Conservation (phyloP, 148 eudicot species). For the Rhododendron ferrugineum region DNA sequence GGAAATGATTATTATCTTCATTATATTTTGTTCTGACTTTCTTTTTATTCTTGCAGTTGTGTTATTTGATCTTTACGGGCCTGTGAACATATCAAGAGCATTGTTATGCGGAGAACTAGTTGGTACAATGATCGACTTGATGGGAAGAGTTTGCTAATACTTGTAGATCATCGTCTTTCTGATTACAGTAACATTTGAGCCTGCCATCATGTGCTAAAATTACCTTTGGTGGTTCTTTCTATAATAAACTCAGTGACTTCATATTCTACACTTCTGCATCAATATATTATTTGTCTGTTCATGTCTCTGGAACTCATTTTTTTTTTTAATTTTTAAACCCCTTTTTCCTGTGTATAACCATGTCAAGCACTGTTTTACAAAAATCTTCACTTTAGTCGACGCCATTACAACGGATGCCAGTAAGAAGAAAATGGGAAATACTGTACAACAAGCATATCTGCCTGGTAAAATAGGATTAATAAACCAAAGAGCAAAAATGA, state of each 20-base stretch:
- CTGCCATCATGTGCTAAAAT: not conserved
- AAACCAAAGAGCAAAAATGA: too few relatives aligned
- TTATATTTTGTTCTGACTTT: not conserved
- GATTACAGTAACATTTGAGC: not conserved
- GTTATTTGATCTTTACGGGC: conserved; percentile 71
- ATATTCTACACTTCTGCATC: not conserved
- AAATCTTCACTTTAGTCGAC: too few relatives aligned
- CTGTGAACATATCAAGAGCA: conserved; percentile 84
- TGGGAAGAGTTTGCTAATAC: conserved; percentile 50
- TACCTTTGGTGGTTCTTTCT: not conserved
- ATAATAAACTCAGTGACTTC: not conserved
- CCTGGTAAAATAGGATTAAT: too few relatives aligned
- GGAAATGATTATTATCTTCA: not conserved
- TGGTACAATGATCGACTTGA: conserved; percentile 75
- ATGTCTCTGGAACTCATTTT: not conserved
- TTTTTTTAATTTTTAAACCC: not conserved
- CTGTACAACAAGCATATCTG: too few relatives aligned
- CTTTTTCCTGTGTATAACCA: not conserved
- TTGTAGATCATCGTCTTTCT: not conserved
- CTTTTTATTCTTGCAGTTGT: conserved; percentile 43
- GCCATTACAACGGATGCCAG: too few relatives aligned
- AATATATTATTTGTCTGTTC: not conserved
- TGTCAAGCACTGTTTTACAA: not conserved
- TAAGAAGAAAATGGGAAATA: too few relatives aligned
- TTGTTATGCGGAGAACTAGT: conserved; percentile 65